Evolutionary conservation across 2,329 filamentous ascomycete genomes (phyloP).

Genomic region (Penicillium sp.): DNA sequence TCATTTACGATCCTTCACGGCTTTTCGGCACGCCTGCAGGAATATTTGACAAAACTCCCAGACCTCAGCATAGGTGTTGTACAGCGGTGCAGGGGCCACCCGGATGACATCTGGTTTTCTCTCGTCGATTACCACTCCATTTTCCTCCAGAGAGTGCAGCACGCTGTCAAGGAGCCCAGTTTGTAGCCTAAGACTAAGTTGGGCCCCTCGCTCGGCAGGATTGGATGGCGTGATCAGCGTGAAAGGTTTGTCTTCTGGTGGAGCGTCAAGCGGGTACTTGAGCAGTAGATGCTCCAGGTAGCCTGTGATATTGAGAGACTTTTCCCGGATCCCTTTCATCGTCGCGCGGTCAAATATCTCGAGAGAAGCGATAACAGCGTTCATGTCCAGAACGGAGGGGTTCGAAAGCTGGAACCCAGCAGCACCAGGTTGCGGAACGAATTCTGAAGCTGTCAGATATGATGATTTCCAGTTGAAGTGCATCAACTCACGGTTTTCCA

Average conservation of each 20-base stretch:
- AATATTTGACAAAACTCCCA: constrained; percentile 59
- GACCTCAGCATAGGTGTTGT: constrained; percentile 76
- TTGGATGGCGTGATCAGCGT: constrained; percentile 67
- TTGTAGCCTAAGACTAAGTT: constrained; percentile 70
- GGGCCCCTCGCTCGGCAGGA: constrained; percentile 67
- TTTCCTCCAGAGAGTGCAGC: constrained; percentile 60
- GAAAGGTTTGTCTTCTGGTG: constrained; percentile 47
- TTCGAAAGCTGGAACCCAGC: constrained; percentile 84
- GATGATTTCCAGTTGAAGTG: not conserved
- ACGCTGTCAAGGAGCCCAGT: constrained; percentile 69
- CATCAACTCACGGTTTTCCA: constrained; percentile 62
- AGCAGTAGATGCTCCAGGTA: constrained; percentile 70
- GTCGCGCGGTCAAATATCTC: constrained; percentile 69
- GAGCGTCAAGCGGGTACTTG: constrained; percentile 31
- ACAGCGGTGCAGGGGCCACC: constrained; percentile 78
- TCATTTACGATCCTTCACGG: constrained; percentile 22
- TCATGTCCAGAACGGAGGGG: constrained; percentile 73
- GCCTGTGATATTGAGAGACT: constrained; percentile 69
- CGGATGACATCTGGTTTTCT: constrained; percentile 80
- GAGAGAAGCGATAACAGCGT: constrained; percentile 69
- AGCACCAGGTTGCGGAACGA: constrained; percentile 73
- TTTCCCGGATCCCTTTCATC: constrained; percentile 66
- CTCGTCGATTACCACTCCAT: constrained; percentile 76
- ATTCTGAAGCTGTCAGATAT: constrained; percentile 46
- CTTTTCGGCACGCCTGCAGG: constrained; percentile 47